Evolutionary conservation across 495 filamentous ascomycete species (phyloP).

Genomic region (Penicillium chermesinum): DNA sequence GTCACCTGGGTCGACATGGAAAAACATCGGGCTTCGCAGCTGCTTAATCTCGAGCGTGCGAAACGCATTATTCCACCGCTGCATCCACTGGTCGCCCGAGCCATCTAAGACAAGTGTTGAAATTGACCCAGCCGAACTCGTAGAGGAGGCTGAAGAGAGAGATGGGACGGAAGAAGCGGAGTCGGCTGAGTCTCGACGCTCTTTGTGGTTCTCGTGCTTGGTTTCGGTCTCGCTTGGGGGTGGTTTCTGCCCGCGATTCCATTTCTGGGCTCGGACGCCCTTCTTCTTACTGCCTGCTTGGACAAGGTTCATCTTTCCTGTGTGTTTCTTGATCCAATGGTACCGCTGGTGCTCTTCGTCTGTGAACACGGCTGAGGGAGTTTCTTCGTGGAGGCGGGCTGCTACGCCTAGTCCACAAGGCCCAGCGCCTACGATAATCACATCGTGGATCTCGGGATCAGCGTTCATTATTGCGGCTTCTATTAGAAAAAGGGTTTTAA

Average conservation of each 20-base stretch:
- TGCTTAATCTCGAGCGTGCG: slow-evolving; percentile 52
- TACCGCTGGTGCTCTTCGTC: slow-evolving; percentile 62
- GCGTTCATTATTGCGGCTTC: neutral
- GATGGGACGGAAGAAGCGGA: slow-evolving; percentile 25
- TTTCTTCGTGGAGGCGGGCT: slow-evolving; percentile 53
- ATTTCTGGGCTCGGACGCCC: slow-evolving; percentile 29
- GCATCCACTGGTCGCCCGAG: slow-evolving; percentile 49
- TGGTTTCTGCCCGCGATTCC: slow-evolving; percentile 16
- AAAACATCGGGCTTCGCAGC: slow-evolving; percentile 63
- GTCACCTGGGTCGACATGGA: slow-evolving; percentile 60
- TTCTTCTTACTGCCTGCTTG: slow-evolving; percentile 27
- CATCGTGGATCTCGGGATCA: slow-evolving; percentile 41
- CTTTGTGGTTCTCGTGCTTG: slow-evolving; percentile 13
- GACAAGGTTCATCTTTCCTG: slow-evolving; percentile 40
- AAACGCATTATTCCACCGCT: slow-evolving; percentile 53
- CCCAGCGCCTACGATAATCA: slow-evolving; percentile 59
- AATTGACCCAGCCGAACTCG: slow-evolving; percentile 21
- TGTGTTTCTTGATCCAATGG: slow-evolving; percentile 57
- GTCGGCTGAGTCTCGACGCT: slow-evolving; percentile 20
- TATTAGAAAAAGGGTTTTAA: neutral
- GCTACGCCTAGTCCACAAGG: slow-evolving; percentile 59
- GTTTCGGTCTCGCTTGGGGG: slow-evolving; percentile 16
- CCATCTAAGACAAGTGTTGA: slow-evolving; percentile 49
- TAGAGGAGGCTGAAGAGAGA: slow-evolving; percentile 24
- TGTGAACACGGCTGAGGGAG: slow-evolving; percentile 60